phyloP scores from a whole-genome alignment of 331 rosid species.

The Pyrus hybrid region DNA sequence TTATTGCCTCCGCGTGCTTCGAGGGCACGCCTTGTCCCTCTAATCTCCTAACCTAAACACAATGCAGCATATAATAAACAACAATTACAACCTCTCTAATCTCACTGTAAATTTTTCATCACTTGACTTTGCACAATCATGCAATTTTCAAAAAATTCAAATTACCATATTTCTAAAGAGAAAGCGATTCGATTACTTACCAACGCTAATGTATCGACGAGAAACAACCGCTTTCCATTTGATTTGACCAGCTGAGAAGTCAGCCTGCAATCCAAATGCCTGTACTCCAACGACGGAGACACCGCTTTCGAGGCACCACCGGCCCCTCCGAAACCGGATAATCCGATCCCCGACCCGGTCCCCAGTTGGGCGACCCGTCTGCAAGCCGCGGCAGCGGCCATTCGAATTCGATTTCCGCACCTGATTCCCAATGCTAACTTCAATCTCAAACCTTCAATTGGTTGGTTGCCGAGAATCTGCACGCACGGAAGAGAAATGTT shows the following conservation, averaged over 20 bases:
- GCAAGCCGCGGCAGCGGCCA: slow-evolving; percentile 66
- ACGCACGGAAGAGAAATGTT: not conserved
- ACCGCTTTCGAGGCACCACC: slow-evolving; percentile 29
- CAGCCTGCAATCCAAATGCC: slow-evolving; percentile 30
- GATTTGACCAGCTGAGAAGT: slow-evolving; percentile 57
- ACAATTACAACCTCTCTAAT: not conserved
- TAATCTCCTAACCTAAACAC: slow-evolving; percentile 65
- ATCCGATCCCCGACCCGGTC: slow-evolving; percentile 25
- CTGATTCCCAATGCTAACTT: not conserved
- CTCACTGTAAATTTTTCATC: not conserved
- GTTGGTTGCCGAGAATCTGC: not conserved
- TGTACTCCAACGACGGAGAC: slow-evolving; percentile 12
- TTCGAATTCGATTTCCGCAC: slow-evolving; percentile 20
- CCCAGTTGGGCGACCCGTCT: slow-evolving; percentile 42
- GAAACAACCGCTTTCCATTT: slow-evolving; percentile 63
- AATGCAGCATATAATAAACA: not conserved
- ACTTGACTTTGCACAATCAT: not conserved
- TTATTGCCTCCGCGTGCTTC: slow-evolving; percentile 88
- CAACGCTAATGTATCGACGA: slow-evolving; percentile 87
- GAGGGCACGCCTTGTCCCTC: slow-evolving; percentile 86
- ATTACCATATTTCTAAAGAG: not conserved
- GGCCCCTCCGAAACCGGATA: slow-evolving; percentile 24
- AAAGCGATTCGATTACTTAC: slow-evolving; percentile 20
- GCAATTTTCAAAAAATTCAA: slow-evolving; percentile 4
- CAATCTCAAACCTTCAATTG: not conserved